phyloP scores from a whole-genome alignment of 2,329 filamentous ascomycete species.

The Penicillium hesseltinei region DNA sequence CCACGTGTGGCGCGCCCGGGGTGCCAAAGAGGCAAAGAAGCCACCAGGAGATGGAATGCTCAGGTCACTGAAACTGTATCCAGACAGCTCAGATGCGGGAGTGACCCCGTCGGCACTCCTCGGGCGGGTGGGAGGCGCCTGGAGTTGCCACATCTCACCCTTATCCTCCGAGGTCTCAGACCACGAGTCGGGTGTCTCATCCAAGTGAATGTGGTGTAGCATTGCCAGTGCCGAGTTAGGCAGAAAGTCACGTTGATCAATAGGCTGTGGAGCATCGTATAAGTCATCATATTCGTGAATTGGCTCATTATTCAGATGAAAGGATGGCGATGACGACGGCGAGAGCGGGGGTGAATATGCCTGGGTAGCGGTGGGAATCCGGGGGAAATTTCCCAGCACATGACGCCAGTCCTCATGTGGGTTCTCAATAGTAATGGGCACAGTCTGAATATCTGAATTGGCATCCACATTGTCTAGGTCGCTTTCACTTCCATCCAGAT shows the following conservation, averaged over 20 bases:
- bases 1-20: constrained; percentile 78
- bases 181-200: constrained; percentile 41
- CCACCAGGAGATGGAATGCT: constrained; percentile 89
- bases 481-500: constrained; percentile 31
- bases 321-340: constrained; percentile 3
- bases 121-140: constrained; percentile 50
- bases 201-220: constrained; percentile 68
- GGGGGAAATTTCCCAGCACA: constrained; percentile 42
- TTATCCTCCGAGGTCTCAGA: constrained; percentile 48
- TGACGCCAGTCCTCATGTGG: constrained; percentile 60
- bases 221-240: constrained; percentile 79
- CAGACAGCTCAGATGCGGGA: constrained; percentile 57
- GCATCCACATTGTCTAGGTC: constrained; percentile 26
- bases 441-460: constrained; percentile 28
- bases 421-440: constrained; percentile 41
- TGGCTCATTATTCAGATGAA: constrained; percentile 18
- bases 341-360: constrained; percentile 19
- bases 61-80: constrained; percentile 72
- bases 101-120: constrained; percentile 46
- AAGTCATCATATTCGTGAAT: constrained; percentile 19
- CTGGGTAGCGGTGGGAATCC: constrained; percentile 33
- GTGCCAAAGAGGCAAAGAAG: constrained; percentile 83
- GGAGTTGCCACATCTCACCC: constrained; percentile 63
- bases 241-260: constrained; percentile 61
- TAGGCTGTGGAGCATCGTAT: constrained; percentile 32